Conservation (phyloP, 1,139 yeast species). For the Debaryomyces subglobosus region DNA sequence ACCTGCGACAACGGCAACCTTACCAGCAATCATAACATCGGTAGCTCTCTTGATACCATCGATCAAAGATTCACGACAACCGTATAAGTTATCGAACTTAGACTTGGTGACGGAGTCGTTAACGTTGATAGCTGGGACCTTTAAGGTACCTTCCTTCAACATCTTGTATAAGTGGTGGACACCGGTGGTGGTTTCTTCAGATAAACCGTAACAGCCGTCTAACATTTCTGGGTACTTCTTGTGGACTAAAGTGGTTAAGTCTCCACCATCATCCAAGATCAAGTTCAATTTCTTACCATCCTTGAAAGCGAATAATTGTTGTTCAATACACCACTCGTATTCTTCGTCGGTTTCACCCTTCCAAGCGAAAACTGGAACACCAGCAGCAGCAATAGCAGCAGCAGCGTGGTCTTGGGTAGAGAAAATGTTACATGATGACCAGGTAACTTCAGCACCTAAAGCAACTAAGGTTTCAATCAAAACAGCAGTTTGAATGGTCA, state of each 20-base stretch:
- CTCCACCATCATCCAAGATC: constrained; percentile 99
- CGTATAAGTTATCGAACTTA: constrained; percentile 99
- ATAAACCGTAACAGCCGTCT: constrained; percentile 91
- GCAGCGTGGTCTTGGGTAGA: constrained; percentile 99
- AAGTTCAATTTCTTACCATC: constrained; percentile 94
- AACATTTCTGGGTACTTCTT: constrained; percentile 98
- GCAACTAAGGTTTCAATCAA: constrained; percentile 97
- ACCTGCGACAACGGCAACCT: constrained; percentile 99
- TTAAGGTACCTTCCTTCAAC: constrained; percentile 86
- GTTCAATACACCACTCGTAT: constrained; percentile 99
- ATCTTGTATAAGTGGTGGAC: constrained; percentile 98
- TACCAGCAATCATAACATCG: constrained; percentile 99
- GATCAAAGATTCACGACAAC: constrained; percentile 98
- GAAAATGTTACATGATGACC: constrained; percentile 99
- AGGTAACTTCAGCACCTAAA: constrained; percentile 99
- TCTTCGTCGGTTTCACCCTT: constrained; percentile 99
- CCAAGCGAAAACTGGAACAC: constrained; percentile 99
- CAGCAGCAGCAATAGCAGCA: constrained; percentile 99
- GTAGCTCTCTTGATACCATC: constrained; percentile 99
- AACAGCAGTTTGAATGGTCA: constrained; percentile 99
- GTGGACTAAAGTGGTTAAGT: constrained; percentile 95
- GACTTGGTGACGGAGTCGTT: constrained; percentile 99
- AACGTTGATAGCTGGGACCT: constrained; percentile 99
- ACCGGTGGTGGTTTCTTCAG: constrained; percentile 99
- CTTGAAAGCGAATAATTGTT: constrained; percentile 98